A percentile compares a stretch with the other conserved stretches of the same genome.
Evolutionary conservation across 768 basidiomycete species (phyloP).

Genomic region (Chalciporus chontae): DNA sequence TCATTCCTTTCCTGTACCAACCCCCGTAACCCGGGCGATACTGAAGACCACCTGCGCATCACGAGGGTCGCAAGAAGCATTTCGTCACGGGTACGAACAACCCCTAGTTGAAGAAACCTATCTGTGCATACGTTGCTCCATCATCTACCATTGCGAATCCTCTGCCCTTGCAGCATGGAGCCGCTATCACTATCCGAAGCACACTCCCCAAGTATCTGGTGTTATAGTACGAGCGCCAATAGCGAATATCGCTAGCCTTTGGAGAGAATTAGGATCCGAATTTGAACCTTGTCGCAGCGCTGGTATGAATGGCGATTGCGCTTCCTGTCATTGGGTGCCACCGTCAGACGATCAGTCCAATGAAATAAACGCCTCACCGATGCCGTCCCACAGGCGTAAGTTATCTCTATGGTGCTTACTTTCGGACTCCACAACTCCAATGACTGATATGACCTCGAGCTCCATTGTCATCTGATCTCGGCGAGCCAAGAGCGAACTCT

Average conservation of each 20-base stretch:
- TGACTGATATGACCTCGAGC: not conserved
- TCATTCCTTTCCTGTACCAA: slow-evolving; percentile 5
- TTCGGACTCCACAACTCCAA: not conserved
- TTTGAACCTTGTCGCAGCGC: no score
- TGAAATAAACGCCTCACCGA: slow-evolving; percentile 12
- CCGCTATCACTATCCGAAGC: slow-evolving; percentile 1
- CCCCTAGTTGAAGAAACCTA: not conserved
- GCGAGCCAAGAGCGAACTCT: no score
- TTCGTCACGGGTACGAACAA: not conserved
- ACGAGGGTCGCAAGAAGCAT: not conserved
- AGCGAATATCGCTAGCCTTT: slow-evolving; percentile 10
- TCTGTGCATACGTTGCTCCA: not conserved
- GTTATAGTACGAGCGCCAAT: slow-evolving; percentile 2
- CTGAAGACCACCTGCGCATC: not conserved
- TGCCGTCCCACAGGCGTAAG: no score
- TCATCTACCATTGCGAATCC: slow-evolving; percentile 13
- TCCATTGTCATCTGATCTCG: no score
- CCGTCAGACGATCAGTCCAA: not conserved
- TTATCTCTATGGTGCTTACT: no score
- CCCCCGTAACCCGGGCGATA: not conserved
- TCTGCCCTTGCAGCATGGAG: slow-evolving; percentile 7
- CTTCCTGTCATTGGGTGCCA: not conserved
- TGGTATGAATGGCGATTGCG: not conserved
- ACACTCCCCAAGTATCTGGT: not conserved
- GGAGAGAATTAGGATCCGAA: no score